Conservation (phyloP, 2,329 filamentous ascomycete genomes). For the Ophiostoma sp. region DNA sequence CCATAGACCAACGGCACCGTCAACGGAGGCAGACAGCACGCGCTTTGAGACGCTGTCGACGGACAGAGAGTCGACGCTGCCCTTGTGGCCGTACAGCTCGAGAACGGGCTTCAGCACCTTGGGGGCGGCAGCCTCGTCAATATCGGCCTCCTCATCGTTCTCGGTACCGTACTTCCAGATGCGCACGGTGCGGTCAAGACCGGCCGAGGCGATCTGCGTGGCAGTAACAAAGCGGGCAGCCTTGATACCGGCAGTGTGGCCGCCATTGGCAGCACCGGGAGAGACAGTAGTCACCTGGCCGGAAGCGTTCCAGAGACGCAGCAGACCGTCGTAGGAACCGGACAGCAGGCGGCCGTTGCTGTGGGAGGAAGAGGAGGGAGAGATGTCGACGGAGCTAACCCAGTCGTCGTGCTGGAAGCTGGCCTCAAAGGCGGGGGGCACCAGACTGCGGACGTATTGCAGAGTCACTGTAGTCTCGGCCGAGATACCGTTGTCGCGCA, state of each 20-base stretch:
- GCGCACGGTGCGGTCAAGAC: conserved; percentile 77
- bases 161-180: conserved; percentile 84
- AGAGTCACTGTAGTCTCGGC: conserved; percentile 80
- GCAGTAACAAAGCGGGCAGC: conserved; percentile 77
- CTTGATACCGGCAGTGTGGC: conserved; percentile 73
- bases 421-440: conserved; percentile 82
- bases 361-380: conserved; percentile 61
- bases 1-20: conserved; percentile 85
- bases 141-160: conserved; percentile 63
- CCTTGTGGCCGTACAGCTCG: conserved; percentile 39
- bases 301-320: conserved; percentile 85
- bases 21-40: conserved; percentile 78
- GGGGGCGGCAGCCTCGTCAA: conserved; percentile 55
- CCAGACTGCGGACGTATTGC: conserved; percentile 87
- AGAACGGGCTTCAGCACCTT: conserved; percentile 25
- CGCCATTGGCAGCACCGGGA: conserved; percentile 57
- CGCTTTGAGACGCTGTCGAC: conserved; percentile 66
- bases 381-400: conserved; percentile 81
- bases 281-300: conserved; percentile 80
- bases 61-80: conserved; percentile 66
- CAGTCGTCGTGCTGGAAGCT: conserved; percentile 98
- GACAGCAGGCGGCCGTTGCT: conserved; percentile 69
- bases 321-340: conserved; percentile 84
- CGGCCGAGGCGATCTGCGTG: conserved; percentile 72
- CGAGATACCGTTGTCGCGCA: conserved; percentile 78